phyloP scores from a whole-genome alignment of 2,329 filamentous ascomycete genomes.

The Emericellopsis atlantica region DNA sequence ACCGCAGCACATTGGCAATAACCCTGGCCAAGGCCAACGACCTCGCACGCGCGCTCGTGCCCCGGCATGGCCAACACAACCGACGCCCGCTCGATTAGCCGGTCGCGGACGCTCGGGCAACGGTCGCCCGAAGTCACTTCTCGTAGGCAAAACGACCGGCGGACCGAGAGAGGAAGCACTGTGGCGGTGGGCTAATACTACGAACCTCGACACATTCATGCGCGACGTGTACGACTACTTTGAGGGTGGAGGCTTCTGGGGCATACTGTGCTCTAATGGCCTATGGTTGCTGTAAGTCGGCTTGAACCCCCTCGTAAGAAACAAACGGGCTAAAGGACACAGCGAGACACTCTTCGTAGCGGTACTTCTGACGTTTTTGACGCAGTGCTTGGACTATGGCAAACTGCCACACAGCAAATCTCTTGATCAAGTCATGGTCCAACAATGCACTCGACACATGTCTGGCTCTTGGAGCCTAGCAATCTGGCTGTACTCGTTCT shows the following conservation, averaged over 20 bases:
- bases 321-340: constrained; percentile 3
- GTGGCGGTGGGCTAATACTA: constrained; percentile 88
- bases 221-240: constrained; percentile 80
- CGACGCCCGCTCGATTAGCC: too few relatives aligned
- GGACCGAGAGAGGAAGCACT: constrained; percentile 59
- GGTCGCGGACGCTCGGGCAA: too few relatives aligned
- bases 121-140: constrained; percentile 14
- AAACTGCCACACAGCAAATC: constrained; percentile 54
- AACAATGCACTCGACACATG: constrained; percentile 65
- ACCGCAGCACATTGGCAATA: constrained; percentile 9
- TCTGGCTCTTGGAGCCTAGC: constrained; percentile 64
- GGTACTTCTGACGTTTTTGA: constrained; percentile 69
- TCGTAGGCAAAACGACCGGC: constrained; percentile 15
- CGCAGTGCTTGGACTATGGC: constrained; percentile 74
- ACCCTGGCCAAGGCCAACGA: constrained; percentile 18
- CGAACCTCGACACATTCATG: constrained; percentile 80
- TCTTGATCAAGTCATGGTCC: constrained; percentile 43
- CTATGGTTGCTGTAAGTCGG: constrained; percentile 58
- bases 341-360: constrained; percentile 76
- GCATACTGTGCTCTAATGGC: constrained; percentile 60
- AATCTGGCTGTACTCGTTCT: constrained; percentile 75
- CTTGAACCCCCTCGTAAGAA: neutral
- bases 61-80: too few relatives aligned
- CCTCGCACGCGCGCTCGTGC: constrained; percentile 27
- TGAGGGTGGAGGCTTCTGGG: constrained; percentile 70